Evolutionary conservation across 1,284 basidiomycete species (phyloP).

Genomic region (Tilletia walkeri): DNA sequence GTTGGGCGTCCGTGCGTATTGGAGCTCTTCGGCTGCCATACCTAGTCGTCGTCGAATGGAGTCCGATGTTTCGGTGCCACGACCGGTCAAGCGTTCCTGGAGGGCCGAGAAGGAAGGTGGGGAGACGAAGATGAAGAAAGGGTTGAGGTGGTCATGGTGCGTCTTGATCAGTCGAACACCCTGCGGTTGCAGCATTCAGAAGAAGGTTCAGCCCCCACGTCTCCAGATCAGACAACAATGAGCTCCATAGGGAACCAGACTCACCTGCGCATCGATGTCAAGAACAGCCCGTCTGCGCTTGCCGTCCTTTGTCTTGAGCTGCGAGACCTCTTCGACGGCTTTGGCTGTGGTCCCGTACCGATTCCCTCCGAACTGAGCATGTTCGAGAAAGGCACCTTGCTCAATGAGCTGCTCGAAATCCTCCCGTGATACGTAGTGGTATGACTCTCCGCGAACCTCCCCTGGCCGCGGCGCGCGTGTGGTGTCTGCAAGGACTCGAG

Average conservation of each 20-base stretch:
- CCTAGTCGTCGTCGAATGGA: conserved; percentile 73
- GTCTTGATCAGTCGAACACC: conserved; percentile 68
- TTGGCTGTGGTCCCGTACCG: conserved; percentile 83
- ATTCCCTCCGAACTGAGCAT: conserved; percentile 81
- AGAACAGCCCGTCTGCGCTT: conserved; percentile 71
- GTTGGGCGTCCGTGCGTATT: conserved; percentile 72
- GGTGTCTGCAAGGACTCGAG: conserved; percentile 67
- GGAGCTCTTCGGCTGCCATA: conserved; percentile 78
- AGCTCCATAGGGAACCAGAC: not conserved
- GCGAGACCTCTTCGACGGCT: conserved; percentile 62
- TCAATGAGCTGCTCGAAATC: conserved; percentile 61
- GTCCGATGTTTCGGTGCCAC: conserved; percentile 81
- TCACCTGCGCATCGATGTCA: conserved; percentile 84
- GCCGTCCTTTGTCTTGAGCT: conserved; percentile 57
- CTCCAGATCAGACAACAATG: not conserved
- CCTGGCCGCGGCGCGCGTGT: conserved; percentile 81
- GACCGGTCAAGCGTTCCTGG: conserved; percentile 66
- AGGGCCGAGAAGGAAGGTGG: conserved; percentile 69
- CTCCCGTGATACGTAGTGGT: conserved; percentile 63
- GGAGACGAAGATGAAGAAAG: conserved; percentile 88
- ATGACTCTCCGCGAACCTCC: conserved; percentile 71
- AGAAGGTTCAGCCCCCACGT: not conserved
- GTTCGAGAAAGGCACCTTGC: conserved; percentile 64
- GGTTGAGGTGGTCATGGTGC: conserved; percentile 68
- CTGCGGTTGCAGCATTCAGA: conserved; percentile 1